Base-by-base conservation (phyloP, 768 basidiomycete species). In the Sarcodon aspratus region DNA sequence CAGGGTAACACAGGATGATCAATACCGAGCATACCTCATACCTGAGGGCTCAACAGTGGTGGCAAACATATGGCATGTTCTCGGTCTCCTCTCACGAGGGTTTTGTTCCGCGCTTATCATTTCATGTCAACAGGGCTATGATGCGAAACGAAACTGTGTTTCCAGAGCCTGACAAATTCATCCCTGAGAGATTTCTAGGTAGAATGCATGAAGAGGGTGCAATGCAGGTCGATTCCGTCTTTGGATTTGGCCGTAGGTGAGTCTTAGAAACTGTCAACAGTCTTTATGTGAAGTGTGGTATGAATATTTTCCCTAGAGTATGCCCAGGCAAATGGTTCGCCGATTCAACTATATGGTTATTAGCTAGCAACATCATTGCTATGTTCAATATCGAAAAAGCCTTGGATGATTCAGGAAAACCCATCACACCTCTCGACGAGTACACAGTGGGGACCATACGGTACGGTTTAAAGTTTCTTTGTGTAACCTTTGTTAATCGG, bases 311-410 rank as follows among this genome's bases (percentile, higher is more conserved):
- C 52, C 45, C 34, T 42, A 75, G 74, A 49, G 65, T 71, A 48
- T 82, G 79, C 53, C 76, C 78, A 6, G 78, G 79, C 9, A 65
- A 72, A 38, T 64, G 75, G 52, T 70, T 80, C 46, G 78, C 74
- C 2, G 72, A 77, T 46, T 53, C 64, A 5, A 69, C 62, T 48
- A 57, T 74, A 27, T 80, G 70, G 71, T 56, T 70, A 43, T 68
- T 72, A 37, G 66, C 67, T 12, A 67, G 73, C 0, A 65, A 61
- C 48, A 61, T 79, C 10, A 55, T 74, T 37, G 67, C 75, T 12
- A 61, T 70, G 9, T 66, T 79, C 56, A 63, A 74, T 51, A 67
- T 80, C 32, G 57, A 60, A 2, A 70, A 66, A 51, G 63, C 66
- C 0, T 40, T 61, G 13, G 74, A 76, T 57, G 64, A 63, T 32